phyloP scores from a whole-genome alignment of 192 early-diverging fungal genomes.

The Diversispora epigaea region DNA sequence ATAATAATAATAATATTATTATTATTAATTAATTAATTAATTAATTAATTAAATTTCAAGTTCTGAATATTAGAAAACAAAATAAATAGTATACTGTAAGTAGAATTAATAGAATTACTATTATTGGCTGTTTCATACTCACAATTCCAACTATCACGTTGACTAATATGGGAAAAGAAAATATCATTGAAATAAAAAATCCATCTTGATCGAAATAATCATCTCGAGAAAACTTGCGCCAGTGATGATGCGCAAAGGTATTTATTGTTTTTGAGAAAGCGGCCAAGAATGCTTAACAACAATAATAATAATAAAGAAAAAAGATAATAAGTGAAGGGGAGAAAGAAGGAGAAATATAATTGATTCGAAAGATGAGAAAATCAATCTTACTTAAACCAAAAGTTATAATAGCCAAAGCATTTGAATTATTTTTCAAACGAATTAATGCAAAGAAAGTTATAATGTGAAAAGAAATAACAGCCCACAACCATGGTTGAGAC shows the following conservation, averaged over 20 bases:
- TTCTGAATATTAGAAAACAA: too few relatives aligned
- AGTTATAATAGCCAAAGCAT: background rate
- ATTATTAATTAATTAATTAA: background rate
- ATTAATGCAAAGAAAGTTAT: background rate
- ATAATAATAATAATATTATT: background rate
- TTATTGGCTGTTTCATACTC: background rate
- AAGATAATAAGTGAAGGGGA: background rate
- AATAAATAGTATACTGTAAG: background rate
- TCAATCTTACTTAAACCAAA: background rate
- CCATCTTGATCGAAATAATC: conserved; percentile 43
- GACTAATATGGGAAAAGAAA: conserved; percentile 38
- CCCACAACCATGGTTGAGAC: background rate
- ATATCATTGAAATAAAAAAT: conserved; percentile 37
- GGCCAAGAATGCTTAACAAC: conserved; percentile 35
- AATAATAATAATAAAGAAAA: background rate
- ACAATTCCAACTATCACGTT: conserved; percentile 37
- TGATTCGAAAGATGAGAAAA: background rate
- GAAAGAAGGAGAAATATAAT: background rate
- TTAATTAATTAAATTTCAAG: background rate
- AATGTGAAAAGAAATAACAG: background rate
- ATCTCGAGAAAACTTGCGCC: conserved; percentile 35
- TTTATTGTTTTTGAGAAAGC: conserved; percentile 37
- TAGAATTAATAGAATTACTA: too few relatives aligned
- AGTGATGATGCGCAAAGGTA: conserved; percentile 27
- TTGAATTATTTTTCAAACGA: background rate